A percentile compares a stretch with the other conserved stretches of the same genome.
These are phyloP conservation scores for Alnus rubra DNA, from an alignment of 306 rosid species.

Conservation along the genomic window DNA sequence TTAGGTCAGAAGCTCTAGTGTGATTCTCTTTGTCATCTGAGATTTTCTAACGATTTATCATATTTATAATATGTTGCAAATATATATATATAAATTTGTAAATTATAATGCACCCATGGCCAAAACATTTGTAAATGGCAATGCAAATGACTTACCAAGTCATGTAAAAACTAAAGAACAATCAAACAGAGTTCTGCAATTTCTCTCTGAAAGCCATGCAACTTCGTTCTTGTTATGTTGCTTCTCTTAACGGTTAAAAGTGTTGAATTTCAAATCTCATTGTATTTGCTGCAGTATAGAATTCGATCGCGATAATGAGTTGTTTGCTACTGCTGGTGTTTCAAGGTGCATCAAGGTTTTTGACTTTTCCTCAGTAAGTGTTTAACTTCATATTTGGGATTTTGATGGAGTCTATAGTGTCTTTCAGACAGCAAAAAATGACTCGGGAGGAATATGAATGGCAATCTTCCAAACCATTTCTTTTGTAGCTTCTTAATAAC, in stretches of 20 bases:
- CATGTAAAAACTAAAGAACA: background rate
- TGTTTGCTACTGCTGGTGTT: conserved; percentile 98
- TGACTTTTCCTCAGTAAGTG: conserved; percentile 78
- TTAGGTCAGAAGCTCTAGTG: background rate
- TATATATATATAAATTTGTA: background rate
- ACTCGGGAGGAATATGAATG: background rate
- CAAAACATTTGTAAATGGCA: background rate
- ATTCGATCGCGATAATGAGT: conserved; percentile 90
- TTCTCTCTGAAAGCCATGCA: background rate
- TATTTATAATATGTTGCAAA: background rate
- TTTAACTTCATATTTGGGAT: background rate
- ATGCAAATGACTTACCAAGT: background rate
- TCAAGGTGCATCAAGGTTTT: conserved; percentile 94
- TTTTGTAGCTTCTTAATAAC: background rate
- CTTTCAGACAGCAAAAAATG: background rate
- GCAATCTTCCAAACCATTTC: background rate
- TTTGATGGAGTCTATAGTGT: background rate
- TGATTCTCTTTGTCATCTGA: background rate
- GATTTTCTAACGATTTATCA: background rate
- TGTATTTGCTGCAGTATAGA: conserved; percentile 67
- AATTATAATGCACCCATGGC: background rate
- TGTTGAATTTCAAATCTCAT: background rate
- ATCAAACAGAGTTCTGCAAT: background rate
- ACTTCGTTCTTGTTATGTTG: background rate
- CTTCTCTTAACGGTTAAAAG: background rate